Percentiles rank a stretch among this genome's conserved stretches.
Conservation (phyloP, 2,329 filamentous ascomycete genomes). For the Diaporthe sp. region DNA sequence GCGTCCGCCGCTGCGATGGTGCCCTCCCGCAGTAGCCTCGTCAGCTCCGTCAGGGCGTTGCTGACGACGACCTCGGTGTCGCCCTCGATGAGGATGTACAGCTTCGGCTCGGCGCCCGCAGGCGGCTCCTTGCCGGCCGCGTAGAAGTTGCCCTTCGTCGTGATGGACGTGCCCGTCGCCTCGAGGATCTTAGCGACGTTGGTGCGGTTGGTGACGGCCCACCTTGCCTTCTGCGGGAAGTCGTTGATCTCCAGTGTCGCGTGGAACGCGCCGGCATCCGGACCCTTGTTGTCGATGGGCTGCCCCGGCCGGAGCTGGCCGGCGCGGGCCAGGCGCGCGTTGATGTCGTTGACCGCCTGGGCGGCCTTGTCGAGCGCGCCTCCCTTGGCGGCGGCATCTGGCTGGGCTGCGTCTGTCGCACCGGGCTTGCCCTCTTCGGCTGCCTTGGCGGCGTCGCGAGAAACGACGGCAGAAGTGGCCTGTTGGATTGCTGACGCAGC, state of each 20-base stretch:
- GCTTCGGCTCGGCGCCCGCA: conserved; percentile 84
- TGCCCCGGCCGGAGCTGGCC: conserved; percentile 92
- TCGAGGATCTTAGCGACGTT: conserved; percentile 99
- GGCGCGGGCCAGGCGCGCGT: conserved; percentile 88
- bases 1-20: conserved; percentile 90
- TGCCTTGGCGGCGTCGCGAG: conserved; percentile 64
- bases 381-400: conserved; percentile 62
- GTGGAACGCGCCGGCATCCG: conserved; percentile 96
- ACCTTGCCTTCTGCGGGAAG: conserved; percentile 97
- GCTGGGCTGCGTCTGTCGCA: conserved; percentile 50
- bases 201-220: conserved; percentile 98
- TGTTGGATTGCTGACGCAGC: conserved; percentile 76
- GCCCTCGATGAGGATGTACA: conserved; percentile 97
- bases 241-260: conserved; percentile 99
- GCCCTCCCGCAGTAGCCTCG: conserved; percentile 88
- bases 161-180: conserved; percentile 94
- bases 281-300: conserved; percentile 98
- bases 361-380: conserved; percentile 84
- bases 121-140: conserved; percentile 83
- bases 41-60: conserved; percentile 90
- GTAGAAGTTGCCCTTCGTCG: conserved; percentile 96
- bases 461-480: conserved; percentile 69
- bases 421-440: conserved; percentile 52
- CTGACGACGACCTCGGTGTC: conserved; percentile 95
- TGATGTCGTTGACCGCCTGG: conserved; percentile 92